Evolutionary conservation across 176 grass and related monocot species (phyloP).

Genomic region (Leersia perrieri): DNA sequence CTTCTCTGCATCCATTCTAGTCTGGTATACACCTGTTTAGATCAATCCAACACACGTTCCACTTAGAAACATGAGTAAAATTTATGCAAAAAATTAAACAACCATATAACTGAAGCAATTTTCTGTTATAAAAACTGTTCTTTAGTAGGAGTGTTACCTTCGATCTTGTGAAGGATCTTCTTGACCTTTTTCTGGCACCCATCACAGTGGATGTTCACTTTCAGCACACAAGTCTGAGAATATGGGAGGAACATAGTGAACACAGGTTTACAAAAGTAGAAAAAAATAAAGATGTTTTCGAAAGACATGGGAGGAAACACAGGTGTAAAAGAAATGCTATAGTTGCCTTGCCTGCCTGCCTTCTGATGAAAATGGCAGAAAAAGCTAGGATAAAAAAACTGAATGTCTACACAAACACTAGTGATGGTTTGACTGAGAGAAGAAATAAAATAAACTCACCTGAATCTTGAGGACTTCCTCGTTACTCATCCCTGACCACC

Average conservation of each 20-base stretch:
- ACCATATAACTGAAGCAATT: not conserved
- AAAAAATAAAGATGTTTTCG: not conserved
- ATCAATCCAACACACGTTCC: constrained; percentile 1
- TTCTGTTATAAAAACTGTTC: not conserved
- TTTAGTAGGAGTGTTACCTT: constrained; percentile 46
- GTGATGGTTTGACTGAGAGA: not conserved
- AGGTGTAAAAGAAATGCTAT: not conserved
- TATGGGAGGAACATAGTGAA: not conserved
- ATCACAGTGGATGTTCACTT: constrained; percentile 93
- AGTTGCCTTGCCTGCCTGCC: not conserved
- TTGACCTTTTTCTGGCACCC: constrained; percentile 96
- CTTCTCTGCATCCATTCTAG: constrained; percentile 62
- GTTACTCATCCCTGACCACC: constrained; percentile 61
- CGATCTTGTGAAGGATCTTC: constrained; percentile 90
- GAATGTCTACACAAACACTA: not conserved
- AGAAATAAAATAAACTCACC: constrained; percentile 48
- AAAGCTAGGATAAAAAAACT: not conserved
- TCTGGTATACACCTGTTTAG: constrained; percentile 74
- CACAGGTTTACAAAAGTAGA: not conserved
- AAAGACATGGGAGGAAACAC: constrained; percentile 1
- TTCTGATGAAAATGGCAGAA: constrained; percentile 1
- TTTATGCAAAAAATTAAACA: not conserved
- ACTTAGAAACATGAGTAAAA: not conserved
- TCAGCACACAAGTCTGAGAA: constrained; percentile 72
- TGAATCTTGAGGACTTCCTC: constrained; percentile 69